phyloP scores from a whole-genome alignment of 2,329 filamentous ascomycete species.

The Rhinocladiella similis region DNA sequence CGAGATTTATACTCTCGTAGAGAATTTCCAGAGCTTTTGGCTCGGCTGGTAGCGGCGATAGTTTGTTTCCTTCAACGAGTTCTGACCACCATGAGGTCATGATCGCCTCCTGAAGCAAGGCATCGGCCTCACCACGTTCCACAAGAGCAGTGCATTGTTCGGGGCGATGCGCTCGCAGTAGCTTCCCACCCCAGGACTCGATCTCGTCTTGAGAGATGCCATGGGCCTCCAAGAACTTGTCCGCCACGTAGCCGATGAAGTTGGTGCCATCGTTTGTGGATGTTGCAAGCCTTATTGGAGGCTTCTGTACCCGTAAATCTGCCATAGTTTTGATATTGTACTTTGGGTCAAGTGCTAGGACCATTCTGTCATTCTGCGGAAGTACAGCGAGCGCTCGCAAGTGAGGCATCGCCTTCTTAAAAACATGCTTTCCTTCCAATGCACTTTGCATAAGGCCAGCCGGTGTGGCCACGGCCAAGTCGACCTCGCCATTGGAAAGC shows the following conservation, averaged over 20 bases:
- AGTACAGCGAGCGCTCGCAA: constrained; percentile 10
- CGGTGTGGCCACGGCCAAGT: constrained; percentile 10
- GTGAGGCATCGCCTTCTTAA: constrained; percentile 12
- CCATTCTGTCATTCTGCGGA: constrained; percentile 19
- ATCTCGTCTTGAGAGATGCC: constrained; percentile 8
- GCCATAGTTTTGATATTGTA: constrained; percentile 11
- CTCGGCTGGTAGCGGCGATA: constrained; percentile 12
- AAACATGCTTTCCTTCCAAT: constrained; percentile 3
- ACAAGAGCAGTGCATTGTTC: constrained; percentile 17
- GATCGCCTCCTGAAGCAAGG: constrained; percentile 18
- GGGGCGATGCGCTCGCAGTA: constrained; percentile 10
- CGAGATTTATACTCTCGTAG: background rate
- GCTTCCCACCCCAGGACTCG: constrained; percentile 11
- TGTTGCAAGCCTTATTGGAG: constrained; percentile 6
- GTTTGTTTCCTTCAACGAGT: constrained; percentile 5
- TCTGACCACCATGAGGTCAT: constrained; percentile 18
- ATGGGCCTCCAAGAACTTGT: constrained; percentile 15
- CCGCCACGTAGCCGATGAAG: constrained; percentile 15
- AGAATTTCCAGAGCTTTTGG: constrained; percentile 2
- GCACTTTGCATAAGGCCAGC: constrained; percentile 2
- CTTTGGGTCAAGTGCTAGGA: constrained; percentile 12
- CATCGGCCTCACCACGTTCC: constrained; percentile 11
- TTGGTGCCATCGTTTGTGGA: constrained; percentile 17
- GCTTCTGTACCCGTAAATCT: constrained; percentile 10
- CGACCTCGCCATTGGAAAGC: constrained; percentile 8